These are phyloP conservation scores for Panaeolus papilionaceus DNA, from an alignment of 768 basidiomycete genomes.

Conservation along the genomic window DNA sequence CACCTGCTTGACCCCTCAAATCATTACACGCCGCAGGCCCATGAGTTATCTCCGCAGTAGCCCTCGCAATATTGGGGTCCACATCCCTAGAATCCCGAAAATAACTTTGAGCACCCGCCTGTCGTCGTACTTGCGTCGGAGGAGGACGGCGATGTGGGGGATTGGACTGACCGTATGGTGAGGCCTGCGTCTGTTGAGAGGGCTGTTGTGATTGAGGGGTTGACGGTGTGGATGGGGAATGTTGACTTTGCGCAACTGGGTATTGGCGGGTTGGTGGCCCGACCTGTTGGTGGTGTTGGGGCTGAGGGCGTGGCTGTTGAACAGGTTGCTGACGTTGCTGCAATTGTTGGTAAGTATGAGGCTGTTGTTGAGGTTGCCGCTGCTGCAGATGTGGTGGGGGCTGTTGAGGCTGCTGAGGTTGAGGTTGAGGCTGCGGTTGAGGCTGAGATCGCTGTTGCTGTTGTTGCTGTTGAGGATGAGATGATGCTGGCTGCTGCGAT, in stretches of 20 bases:
- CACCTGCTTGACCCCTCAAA: background rate
- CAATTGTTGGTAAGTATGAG: background rate
- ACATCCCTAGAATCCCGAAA: background rate
- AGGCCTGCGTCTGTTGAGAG: background rate
- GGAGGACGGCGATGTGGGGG: background rate
- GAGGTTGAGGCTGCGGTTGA: background rate
- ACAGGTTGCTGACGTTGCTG: too few species aligned
- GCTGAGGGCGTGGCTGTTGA: background rate
- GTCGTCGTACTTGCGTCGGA: background rate
- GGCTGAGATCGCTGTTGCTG: background rate
- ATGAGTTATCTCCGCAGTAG: conserved; percentile 3
- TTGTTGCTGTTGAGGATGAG: too few species aligned
- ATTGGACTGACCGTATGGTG: background rate
- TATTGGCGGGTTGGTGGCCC: background rate
- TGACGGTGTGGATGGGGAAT: background rate
- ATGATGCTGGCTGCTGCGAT: too few species aligned
- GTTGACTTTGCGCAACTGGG: background rate
- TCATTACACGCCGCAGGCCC: background rate
- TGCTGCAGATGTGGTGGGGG: background rate
- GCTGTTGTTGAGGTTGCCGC: background rate
- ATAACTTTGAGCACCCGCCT: background rate
- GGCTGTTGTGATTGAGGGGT: background rate
- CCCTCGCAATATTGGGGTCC: conserved; percentile 8
- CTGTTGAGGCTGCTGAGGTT: background rate
- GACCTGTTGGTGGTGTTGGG: background rate